Conservation (phyloP, 2,329 filamentous ascomycete species). For the Paraconiothyrium sp. region DNA sequence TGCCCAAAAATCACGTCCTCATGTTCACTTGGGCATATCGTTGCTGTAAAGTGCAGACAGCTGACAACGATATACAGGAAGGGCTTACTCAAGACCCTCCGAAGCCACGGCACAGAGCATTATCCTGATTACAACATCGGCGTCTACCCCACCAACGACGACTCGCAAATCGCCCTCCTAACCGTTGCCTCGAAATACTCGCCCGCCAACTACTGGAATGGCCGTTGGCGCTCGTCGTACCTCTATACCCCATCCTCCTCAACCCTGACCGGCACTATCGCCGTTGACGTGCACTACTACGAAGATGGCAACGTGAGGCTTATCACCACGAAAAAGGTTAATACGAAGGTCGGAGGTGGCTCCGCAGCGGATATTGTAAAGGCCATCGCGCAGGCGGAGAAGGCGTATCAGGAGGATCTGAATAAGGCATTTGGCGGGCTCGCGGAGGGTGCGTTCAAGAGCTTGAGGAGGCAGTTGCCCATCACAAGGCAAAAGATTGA, state of each 20-base stretch:
- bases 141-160: constrained; percentile 81
- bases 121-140: constrained; percentile 84
- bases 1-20: too few species aligned
- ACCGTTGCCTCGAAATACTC: constrained; percentile 97
- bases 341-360: constrained; percentile 65
- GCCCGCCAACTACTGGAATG: constrained; percentile 99
- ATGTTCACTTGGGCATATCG: not conserved
- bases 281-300: constrained; percentile 98
- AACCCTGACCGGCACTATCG: constrained; percentile 79
- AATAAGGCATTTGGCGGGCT: constrained; percentile 89
- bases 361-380: constrained; percentile 75
- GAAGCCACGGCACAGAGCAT: constrained; percentile 83
- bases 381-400: constrained; percentile 82
- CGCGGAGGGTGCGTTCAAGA: constrained; percentile 96
- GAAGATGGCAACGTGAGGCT: constrained; percentile 98
- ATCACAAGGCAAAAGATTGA: constrained; percentile 99
- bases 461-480: constrained; percentile 87
- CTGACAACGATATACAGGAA: constrained; percentile 63
- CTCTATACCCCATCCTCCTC: constrained; percentile 74
- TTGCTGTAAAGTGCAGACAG: not conserved
- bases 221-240: constrained; percentile 93
- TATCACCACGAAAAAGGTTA: constrained; percentile 82
- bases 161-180: constrained; percentile 79
- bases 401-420: constrained; percentile 94
- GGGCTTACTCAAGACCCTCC: constrained; percentile 81